These are phyloP conservation scores for Dissophora ornata DNA, from an alignment of 192 early-diverging fungal species.

Conservation along the genomic window DNA sequence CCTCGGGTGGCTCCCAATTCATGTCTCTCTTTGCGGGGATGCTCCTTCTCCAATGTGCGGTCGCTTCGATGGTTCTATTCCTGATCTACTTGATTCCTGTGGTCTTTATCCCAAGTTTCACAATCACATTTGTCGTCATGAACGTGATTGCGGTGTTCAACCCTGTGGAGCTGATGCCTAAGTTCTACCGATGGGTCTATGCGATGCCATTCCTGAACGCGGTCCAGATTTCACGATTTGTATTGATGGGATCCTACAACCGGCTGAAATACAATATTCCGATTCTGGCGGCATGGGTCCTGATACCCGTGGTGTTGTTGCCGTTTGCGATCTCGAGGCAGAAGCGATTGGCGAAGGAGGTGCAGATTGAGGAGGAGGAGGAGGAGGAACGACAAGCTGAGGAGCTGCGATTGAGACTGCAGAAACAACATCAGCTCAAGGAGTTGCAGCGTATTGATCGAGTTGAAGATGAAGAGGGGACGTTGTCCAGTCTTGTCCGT, in stretches of 20 bases:
- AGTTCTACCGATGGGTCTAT: conserved; percentile 55
- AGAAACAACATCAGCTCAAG: no score
- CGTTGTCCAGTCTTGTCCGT: no score
- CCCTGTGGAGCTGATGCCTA: conserved; percentile 48
- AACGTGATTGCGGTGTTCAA: conserved; percentile 56
- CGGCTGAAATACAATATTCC: conserved; percentile 49
- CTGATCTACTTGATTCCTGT: conserved; percentile 46
- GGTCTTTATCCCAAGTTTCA: conserved; percentile 35
- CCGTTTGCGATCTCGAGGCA: conserved; percentile 46
- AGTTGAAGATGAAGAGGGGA: no score
- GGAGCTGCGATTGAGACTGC: neutral
- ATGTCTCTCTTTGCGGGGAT: conserved; percentile 42
- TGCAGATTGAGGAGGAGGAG: conserved; percentile 1
- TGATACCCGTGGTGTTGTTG: conserved; percentile 26
- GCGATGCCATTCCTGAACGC: conserved; percentile 64
- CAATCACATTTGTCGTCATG: conserved; percentile 46
- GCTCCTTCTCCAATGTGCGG: conserved; percentile 34
- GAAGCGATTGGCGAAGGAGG: conserved; percentile 20
- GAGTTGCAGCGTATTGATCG: no score
- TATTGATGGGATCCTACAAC: conserved; percentile 59
- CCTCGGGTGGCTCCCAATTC: conserved; percentile 26
- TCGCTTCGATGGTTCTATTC: conserved; percentile 44
- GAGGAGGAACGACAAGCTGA: neutral
- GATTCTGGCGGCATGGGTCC: conserved; percentile 54
- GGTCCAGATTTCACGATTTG: conserved; percentile 47